A percentile compares a stretch with the other conserved stretches of the same genome.
phyloP scores from a whole-genome alignment of 2,329 filamentous ascomycete genomes.

The Diaporthe vexans region DNA sequence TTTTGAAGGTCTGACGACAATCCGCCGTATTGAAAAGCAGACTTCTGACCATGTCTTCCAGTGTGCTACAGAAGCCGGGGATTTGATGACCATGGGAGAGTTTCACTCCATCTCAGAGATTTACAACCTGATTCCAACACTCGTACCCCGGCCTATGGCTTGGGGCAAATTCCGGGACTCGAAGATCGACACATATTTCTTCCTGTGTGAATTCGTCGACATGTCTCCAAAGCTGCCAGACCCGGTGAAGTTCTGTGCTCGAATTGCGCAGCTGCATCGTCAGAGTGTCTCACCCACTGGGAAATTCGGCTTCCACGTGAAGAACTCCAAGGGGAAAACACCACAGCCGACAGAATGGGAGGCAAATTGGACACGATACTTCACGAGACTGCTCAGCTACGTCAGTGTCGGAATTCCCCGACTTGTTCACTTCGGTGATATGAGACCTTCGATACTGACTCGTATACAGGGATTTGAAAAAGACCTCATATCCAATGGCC shows the following conservation, averaged over 20 bases:
- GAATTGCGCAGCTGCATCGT: slow-evolving; percentile 6
- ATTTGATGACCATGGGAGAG: neutral
- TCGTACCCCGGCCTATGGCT: neutral
- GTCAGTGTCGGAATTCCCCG: neutral
- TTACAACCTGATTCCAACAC: slow-evolving; percentile 5
- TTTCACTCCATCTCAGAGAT: neutral
- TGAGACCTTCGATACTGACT: neutral
- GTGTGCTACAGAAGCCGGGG: neutral
- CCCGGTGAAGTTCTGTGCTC: neutral
- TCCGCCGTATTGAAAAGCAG: fast-evolving
- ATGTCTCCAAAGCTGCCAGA: neutral
- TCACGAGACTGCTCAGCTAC: slow-evolving; percentile 5
- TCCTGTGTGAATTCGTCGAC: neutral
- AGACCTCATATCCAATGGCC: neutral
- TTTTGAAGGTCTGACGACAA: neutral
- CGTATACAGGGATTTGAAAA: neutral
- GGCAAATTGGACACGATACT: neutral
- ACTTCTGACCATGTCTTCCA: neutral
- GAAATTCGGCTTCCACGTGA: slow-evolving; percentile 17
- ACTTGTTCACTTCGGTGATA: neutral
- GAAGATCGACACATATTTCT: neutral
- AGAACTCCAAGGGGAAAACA: slow-evolving; percentile 22
- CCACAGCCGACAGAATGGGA: slow-evolving; percentile 8
- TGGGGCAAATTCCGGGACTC: neutral
- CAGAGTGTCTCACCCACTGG: slow-evolving; percentile 3